Evolutionary conservation across 768 basidiomycete species (phyloP), one percentile per base, ranked within the genome.

Genomic region (Coprinellus aureogranulatus): DNA sequence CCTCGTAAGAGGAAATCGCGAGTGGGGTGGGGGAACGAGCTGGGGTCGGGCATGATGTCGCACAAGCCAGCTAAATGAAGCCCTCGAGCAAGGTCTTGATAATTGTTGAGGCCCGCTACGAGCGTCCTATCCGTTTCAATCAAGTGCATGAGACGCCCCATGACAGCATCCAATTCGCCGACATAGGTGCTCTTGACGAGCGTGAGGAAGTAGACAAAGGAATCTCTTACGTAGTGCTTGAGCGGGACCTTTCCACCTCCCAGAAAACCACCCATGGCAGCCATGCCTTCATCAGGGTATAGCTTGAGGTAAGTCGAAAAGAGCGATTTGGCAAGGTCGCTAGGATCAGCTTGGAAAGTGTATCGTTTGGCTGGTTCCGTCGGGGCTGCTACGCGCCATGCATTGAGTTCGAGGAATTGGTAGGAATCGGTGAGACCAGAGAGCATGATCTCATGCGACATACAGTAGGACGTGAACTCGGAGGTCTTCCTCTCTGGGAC

Each of bases 81-180:
- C 14, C 78, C 72, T n/a, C 70, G 63, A 48, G 71, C 77, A 44
- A 85, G 65, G 40, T 85, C 83, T 57, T 83, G 80, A 55, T 74
- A 72, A 56, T 74, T 71, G 23, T 49, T 62, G 20, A 52, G 30
- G 10, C 72, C 73, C 42, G 69, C 58, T 0, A 70, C 4, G 10
- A 74, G 61, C 0, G 42, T 63, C 25, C 34, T 59, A 44, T 70
- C 70, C 0, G 42, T 16, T 18, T 57, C 53, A 10, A 73, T 60
- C 18, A 72, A 61, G 23, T 59, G 47, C 14, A 72, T 56, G 56
- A 76, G 72, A 39, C 50, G 56, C 8, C 62, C 59, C 72, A 87
- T 75, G 10, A 72, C 68, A 25, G 67, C 55, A 0, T 39, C 50
- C 86, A 86, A 87, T 47, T 78, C 66, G 3, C 62, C 45, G 0